Evolutionary conservation across 2,329 filamentous ascomycete species (phyloP).

Genomic region (Monosporascus sp.): DNA sequence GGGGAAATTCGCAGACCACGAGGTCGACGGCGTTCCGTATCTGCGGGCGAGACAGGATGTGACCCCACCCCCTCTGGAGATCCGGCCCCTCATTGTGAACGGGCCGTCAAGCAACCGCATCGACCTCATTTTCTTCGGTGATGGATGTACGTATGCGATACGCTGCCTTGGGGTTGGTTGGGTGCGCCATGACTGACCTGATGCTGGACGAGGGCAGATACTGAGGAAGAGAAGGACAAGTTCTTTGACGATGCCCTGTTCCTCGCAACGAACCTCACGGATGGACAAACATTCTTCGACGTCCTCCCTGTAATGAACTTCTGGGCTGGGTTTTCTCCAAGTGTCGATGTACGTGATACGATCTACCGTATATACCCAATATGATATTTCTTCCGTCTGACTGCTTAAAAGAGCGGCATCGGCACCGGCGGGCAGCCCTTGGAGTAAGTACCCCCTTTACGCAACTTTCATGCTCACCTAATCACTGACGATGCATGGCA

Average conservation of each 20-base stretch:
- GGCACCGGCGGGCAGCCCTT: slow-evolving; percentile 20
- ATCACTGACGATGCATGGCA: neutral
- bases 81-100: slow-evolving; percentile 25
- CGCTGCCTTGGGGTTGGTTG: neutral
- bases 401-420: slow-evolving; percentile 19
- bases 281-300: slow-evolving; percentile 24
- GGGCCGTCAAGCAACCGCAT: slow-evolving; percentile 23
- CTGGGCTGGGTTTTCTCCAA: slow-evolving; percentile 25
- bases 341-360: slow-evolving; percentile 16
- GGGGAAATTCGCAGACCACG: slow-evolving; percentile 19
- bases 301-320: slow-evolving; percentile 25
- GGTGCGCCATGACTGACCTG: neutral
- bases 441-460: slow-evolving; percentile 14
- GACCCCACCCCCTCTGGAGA: slow-evolving; percentile 22
- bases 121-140: slow-evolving; percentile 26
- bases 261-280: slow-evolving; percentile 21
- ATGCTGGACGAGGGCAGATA: slow-evolving; percentile 14
- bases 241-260: slow-evolving; percentile 24
- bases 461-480: neutral
- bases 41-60: slow-evolving; percentile 13
- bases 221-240: slow-evolving; percentile 24
- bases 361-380: neutral
- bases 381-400: slow-evolving; percentile 1
- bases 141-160: slow-evolving; percentile 20
- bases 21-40: slow-evolving; percentile 15